Base-by-base conservation (phyloP, 1,284 basidiomycete species). In the Puccinia sorghi region DNA sequence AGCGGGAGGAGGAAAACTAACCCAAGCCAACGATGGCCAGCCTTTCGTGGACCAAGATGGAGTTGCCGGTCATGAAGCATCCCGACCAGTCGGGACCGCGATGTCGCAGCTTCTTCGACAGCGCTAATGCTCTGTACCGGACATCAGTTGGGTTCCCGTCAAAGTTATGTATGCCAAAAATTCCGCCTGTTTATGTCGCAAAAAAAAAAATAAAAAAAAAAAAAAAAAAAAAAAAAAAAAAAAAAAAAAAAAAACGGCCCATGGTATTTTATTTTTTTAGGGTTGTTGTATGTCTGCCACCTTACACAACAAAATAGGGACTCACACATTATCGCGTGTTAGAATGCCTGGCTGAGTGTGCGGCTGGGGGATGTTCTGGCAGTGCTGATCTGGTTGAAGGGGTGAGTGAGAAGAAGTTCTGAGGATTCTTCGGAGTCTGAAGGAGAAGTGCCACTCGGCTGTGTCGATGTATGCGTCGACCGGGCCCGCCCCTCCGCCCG, bases 1-100 rank as follows among this genome's bases (percentile, higher is more conserved):
- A 32, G 22, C 8, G 17, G 25, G 37, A 56, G 39, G 17, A 41
- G 22, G 37, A 57, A 37, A 54, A 3, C 3, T 89, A 80, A 94
- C 94, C 94, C 82, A 99, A 94, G 84, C 97, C 97, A 80, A 99
- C 97, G 85, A 99, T 93, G 59, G 97, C 97, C 73, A 99, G 88
- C 81, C 86, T 83, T 82, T 86, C 86, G 82, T 96, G 93, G 41
- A 92, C 92, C 77, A 96, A 88, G 79, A 96, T 88, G 63, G 89
- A 88, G 81, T 92, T 88, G 84, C 90, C 89, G 69, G 92, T 92
- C 81, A 93, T 91, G 85, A 90, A 91, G 86, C 92, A 95, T 52
- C 94, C 94, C 41, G 93, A 94, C 94, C 94, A 97, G 86, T 97
- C 94, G 46, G 95, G 95, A 66, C 94, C 94, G 82, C 94, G 90